Base-by-base conservation (phyloP, 1,284 basidiomycete genomes). In the Trichosporon sp. region DNA sequence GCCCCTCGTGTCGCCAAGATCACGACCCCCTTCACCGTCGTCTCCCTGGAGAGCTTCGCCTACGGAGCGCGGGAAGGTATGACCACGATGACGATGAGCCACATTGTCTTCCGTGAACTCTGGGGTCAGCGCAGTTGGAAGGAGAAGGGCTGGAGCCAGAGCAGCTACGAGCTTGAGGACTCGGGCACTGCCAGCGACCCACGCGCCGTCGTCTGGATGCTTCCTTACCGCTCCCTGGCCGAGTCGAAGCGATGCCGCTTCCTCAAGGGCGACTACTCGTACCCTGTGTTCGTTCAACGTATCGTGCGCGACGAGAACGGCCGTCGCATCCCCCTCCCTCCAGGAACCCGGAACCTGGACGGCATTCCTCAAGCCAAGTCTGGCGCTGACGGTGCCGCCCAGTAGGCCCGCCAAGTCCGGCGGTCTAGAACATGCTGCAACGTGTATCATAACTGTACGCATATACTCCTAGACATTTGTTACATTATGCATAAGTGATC, bases 11-110 rank as follows among this genome's bases (percentile, higher is more conserved):
- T 81, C 48, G 81, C 80, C 8, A 76, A 77, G 32, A 75, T 81
- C 67, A 73, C 76, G 1, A 68, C 76, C 6, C 80, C 81, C 10
- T 81, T 81, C 71, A 77, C 79, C 0, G 77, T 83, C 46, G 81
- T 83, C 26, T 75, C 76, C 8, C 86, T 89, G 68, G 91, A 90
- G 74, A 85, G 92, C 84, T 84, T 90, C 10, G 88, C 88, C 2
- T 70, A 75, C 80, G 92, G 92, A 31, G 89, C 90, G 0, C 84
- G 83, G 51, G 85, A 88, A 38, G 89, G 90, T 1, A 91, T 91
- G 90, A 93, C 92, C 70, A 93, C 91, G 21, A 84, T 94, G 65
- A 92, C 91, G 4, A 91, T 91, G 19, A 93, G 93, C 74, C 88
- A 88, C 76, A 87, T 90, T 40, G 92, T 92, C 74, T 88, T 93